These are phyloP conservation scores for Cucurbitaria berberidis DNA, from an alignment of 2,329 filamentous ascomycete species.

Conservation along the genomic window DNA sequence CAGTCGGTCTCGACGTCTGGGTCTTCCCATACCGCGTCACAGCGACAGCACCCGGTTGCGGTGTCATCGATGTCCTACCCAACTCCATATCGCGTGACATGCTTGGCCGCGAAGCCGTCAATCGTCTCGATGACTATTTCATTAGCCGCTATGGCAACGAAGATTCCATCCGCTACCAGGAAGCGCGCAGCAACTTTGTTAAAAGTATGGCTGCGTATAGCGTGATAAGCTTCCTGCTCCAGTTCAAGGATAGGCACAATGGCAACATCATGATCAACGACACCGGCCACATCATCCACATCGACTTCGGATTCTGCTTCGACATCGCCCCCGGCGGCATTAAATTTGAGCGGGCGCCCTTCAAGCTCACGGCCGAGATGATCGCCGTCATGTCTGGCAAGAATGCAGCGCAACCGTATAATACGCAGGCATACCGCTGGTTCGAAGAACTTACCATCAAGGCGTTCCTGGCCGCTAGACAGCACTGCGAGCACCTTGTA, in stretches of 20 bases:
- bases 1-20: conserved; percentile 92
- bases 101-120: conserved; percentile 96
- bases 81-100: conserved; percentile 99
- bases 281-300: conserved; percentile 94
- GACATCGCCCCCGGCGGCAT: conserved; percentile 97
- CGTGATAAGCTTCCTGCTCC: conserved; percentile 92
- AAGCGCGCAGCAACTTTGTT: conserved; percentile 95
- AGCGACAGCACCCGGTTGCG: conserved; percentile 94
- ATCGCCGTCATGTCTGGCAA: conserved; percentile 94
- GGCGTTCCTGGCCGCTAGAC: conserved; percentile 86
- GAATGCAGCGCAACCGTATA: conserved; percentile 53
- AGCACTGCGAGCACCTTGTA: conserved; percentile 84
- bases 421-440: conserved; percentile 88
- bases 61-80: conserved; percentile 96
- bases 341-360: conserved; percentile 95
- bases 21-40: conserved; percentile 98
- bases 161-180: conserved; percentile 92
- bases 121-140: conserved; percentile 98
- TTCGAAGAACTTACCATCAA: conserved; percentile 98
- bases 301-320: conserved; percentile 99
- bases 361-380: conserved; percentile 98
- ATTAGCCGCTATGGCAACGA: conserved; percentile 96
- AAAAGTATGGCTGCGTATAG: conserved; percentile 99
- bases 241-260: conserved; percentile 99
- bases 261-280: conserved; percentile 99